A percentile compares a stretch with the other conserved stretches of the same genome.
Conservation (phyloP, 1,139 yeast species). For the Geotrichum fermentans region DNA sequence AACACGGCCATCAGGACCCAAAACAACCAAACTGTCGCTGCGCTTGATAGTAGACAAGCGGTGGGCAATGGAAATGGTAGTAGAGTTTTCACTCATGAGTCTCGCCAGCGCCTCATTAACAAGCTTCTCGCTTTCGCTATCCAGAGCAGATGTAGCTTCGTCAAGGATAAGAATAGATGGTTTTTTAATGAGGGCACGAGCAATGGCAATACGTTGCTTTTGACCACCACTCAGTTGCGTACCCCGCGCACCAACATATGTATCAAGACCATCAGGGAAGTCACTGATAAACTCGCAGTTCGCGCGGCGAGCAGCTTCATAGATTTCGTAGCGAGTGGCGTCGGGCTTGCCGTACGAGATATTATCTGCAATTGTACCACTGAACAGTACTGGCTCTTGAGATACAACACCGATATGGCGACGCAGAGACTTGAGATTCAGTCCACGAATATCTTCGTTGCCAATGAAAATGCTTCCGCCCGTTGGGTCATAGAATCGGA, state of each 20-base stretch:
- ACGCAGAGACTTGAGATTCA: conserved; percentile 71
- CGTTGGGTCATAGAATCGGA: conserved; percentile 76
- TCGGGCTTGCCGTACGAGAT: conserved; percentile 65
- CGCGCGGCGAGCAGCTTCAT: conserved; percentile 69
- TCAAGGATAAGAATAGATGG: conserved; percentile 70
- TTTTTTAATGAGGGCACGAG: conserved; percentile 69
- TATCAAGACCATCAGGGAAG: conserved; percentile 78
- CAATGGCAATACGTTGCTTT: conserved; percentile 77
- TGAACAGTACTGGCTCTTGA: conserved; percentile 89
- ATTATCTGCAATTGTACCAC: conserved; percentile 84
- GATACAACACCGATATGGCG: conserved; percentile 80
- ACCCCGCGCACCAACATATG: conserved; percentile 80
- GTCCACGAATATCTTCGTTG: conserved; percentile 58
- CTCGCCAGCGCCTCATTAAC: conserved; percentile 61
- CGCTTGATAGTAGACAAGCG: conserved; percentile 81
- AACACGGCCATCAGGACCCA: conserved; percentile 71
- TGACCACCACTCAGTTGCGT: conserved; percentile 88
- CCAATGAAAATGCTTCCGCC: conserved; percentile 65
- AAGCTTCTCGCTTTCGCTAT: conserved; percentile 79
- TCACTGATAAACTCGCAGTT: conserved; percentile 71
- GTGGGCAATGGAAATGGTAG: conserved; percentile 91
- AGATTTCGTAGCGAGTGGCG: conserved; percentile 59
- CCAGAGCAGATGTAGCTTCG: conserved; percentile 81
- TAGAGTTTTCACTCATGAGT: conserved; percentile 60
- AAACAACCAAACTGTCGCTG: conserved; percentile 75